phyloP scores from a whole-genome alignment of 2,329 filamentous ascomycete genomes.

The Seiridium cupressi region DNA sequence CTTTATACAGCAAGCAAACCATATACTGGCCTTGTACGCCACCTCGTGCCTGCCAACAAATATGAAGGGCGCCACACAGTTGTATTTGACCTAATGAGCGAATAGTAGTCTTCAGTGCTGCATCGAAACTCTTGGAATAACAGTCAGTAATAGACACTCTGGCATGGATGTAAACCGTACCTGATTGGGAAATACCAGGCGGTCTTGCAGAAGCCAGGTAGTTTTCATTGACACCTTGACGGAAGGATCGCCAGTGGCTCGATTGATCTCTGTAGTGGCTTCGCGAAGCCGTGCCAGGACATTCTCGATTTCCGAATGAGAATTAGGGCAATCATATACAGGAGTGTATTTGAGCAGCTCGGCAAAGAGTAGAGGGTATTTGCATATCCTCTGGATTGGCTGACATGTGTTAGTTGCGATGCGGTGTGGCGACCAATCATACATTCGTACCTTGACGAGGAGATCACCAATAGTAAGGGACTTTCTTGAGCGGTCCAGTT shows the following conservation, averaged over 20 bases:
- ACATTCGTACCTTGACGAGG: conserved; percentile 72
- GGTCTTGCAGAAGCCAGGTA: conserved; percentile 82
- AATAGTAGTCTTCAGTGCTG: conserved; percentile 59
- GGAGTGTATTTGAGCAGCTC: conserved; percentile 83
- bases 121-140: background rate
- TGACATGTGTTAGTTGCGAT: conserved; percentile 32
- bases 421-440: background rate
- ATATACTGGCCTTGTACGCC: conserved; percentile 76
- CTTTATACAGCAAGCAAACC: conserved; percentile 79
- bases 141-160: background rate
- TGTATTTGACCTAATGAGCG: conserved; percentile 77
- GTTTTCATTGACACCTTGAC: conserved; percentile 72
- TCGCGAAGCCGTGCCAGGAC: conserved; percentile 70
- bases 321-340: conserved; percentile 78
- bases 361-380: conserved; percentile 83
- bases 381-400: conserved; percentile 91
- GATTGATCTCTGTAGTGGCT: conserved; percentile 77
- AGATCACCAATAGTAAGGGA: conserved; percentile 82
- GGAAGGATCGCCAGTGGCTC: conserved; percentile 73
- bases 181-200: conserved; percentile 70
- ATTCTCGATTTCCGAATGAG: conserved; percentile 77
- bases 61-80: conserved; percentile 79
- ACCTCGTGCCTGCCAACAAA: conserved; percentile 74
- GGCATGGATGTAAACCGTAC: conserved; percentile 37
- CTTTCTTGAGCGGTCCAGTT: conserved; percentile 64